Evolutionary conservation across 345 rosid species (phyloP), one percentile per base, ranked within the genome.

Genomic region (Ricinus communis): DNA sequence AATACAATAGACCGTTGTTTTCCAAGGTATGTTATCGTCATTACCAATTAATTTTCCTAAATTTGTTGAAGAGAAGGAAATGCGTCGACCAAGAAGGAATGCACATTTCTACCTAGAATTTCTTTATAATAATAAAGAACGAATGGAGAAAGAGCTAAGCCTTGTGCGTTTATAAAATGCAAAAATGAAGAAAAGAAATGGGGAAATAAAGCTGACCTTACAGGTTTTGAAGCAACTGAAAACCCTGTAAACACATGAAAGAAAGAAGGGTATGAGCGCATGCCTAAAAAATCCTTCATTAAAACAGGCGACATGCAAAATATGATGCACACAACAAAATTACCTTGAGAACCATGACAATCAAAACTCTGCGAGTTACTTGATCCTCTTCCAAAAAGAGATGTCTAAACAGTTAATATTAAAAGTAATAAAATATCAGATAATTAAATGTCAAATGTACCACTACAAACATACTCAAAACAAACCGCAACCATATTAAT

Each of bases 291-390:
- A 69, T 66, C 7, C 22, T 15, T 45, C 68, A 64, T n/a, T n/a
- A n/a, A n/a, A 64, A 16, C 1, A 45, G 40, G 30, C 36, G n/a
- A 43, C 22, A 15, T n/a, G 21, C 25, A 49, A 30, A 64, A 49
- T 21, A 31, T 49, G 30, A 51, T 8, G 15, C 16, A 25, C 74
- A 25, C 69, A 41, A 12, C 13, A 68, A 67, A 33, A 55, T 66
- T 76, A 82, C 83, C 83, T 74, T 36, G 15, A 65, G 7, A 76
- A 58, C 66, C 65, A 53, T 8, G 55, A 55, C 25, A 50, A 71
- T 73, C 50, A 61, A 58, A 62, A 67, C 59, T 63, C 60, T 36
- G 58, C 47, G 43, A 52, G 28, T 28, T 33, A 62, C 25, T 47
- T 49, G 81, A 76, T 70, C 77, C 75, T 45, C 66, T 71, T 74